phyloP scores from a whole-genome alignment of 78 protist genomes.

The Creolimax fragrantissima region DNA sequence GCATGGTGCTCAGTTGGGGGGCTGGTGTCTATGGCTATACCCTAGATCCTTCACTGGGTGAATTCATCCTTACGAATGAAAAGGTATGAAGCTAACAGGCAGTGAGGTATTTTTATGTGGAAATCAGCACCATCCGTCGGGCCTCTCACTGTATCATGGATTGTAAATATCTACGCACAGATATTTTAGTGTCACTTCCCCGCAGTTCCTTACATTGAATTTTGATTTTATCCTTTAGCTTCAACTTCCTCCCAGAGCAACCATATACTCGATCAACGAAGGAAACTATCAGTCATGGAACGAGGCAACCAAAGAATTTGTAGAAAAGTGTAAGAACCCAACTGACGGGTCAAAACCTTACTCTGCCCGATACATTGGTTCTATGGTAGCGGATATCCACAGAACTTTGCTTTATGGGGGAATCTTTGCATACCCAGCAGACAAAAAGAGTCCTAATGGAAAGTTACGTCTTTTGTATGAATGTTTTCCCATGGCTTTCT shows the following conservation, averaged over 20 bases:
- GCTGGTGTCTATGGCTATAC: slow-evolving; percentile 36
- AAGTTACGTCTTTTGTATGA: slow-evolving; percentile 75
- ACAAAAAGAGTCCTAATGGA: slow-evolving; percentile 51
- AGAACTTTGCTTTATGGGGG: slow-evolving; percentile 93
- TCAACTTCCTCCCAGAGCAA: neutral
- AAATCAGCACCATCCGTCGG: too few relatives aligned
- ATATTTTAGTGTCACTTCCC: too few relatives aligned
- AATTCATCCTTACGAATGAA: slow-evolving; percentile 67
- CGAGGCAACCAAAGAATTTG: slow-evolving; percentile 9
- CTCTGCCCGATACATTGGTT: slow-evolving; percentile 78
- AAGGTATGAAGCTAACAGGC: too few relatives aligned
- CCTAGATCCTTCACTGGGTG: slow-evolving; percentile 56
- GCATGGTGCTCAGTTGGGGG: slow-evolving; percentile 46
- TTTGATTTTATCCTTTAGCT: too few relatives aligned
- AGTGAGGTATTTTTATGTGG: too few relatives aligned
- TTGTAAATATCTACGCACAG: too few relatives aligned
- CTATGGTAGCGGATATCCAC: slow-evolving; percentile 92
- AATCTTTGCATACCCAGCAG: slow-evolving; percentile 87
- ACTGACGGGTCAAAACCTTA: neutral
- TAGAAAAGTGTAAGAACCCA: slow-evolving; percentile 16
- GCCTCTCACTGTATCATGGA: too few relatives aligned
- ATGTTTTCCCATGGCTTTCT: slow-evolving; percentile 64
- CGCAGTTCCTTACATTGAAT: too few relatives aligned
- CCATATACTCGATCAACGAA: slow-evolving; percentile 87
- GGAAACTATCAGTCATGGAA: slow-evolving; percentile 71